A percentile compares a stretch with the other conserved stretches of the same genome.
phyloP scores from a whole-genome alignment of 176 grass and related monocot species.

The Calamus simplicifolius region DNA sequence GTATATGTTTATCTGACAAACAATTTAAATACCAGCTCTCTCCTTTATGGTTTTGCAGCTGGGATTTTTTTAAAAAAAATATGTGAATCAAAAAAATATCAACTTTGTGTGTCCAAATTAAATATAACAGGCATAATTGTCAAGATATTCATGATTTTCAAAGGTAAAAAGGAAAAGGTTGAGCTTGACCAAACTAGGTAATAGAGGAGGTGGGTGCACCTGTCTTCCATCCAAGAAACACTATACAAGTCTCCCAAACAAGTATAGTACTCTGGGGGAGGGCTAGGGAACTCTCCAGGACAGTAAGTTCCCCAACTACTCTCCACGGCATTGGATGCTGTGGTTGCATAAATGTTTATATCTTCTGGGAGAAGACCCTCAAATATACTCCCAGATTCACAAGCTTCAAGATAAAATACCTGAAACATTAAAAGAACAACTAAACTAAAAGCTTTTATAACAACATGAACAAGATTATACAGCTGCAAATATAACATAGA shows the following conservation, averaged over 20 bases:
- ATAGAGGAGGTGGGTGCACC: slow-evolving; percentile 24
- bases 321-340: slow-evolving; percentile 82
- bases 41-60: no score
- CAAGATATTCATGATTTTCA: no score
- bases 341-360: slow-evolving; percentile 90
- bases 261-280: slow-evolving; percentile 71
- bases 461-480: slow-evolving; percentile 9
- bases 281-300: slow-evolving; percentile 55
- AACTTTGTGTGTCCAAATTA: no score
- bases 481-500: slow-evolving; percentile 9
- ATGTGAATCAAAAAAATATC: no score
- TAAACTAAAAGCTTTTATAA: slow-evolving; percentile 12
- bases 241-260: slow-evolving; percentile 96
- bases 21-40: no score
- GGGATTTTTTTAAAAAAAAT: not conserved
- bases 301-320: slow-evolving; percentile 97
- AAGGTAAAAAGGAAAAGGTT: no score
- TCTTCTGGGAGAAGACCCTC: slow-evolving; percentile 71
- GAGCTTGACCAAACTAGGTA: not conserved
- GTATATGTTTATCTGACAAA: no score
- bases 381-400: slow-evolving; percentile 96
- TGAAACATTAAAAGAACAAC: slow-evolving; percentile 22
- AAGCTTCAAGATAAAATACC: slow-evolving; percentile 99
- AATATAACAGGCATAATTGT: no score
- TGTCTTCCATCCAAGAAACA: slow-evolving; percentile 97